These are phyloP conservation scores for Fremontodendron californicum DNA, from an alignment of 345 rosid genomes.

Conservation along the genomic window DNA sequence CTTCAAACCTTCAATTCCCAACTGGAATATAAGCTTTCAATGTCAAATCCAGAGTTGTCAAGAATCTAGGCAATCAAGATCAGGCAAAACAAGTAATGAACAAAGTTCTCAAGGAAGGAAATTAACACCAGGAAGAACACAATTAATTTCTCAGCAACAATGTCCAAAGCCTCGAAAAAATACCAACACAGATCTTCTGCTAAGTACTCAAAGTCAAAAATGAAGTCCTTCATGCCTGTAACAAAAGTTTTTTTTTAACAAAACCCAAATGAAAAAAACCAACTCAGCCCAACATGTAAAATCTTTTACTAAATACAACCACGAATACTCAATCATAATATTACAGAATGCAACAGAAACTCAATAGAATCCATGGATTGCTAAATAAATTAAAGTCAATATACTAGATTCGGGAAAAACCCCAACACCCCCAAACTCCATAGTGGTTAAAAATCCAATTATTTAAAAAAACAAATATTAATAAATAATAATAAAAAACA, in stretches of 20 bases:
- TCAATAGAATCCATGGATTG: neutral
- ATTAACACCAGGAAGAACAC: conserved; percentile 19
- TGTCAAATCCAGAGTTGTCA: neutral
- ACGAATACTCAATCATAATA: neutral
- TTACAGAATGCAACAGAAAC: neutral
- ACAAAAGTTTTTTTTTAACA: neutral
- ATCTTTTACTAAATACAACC: neutral
- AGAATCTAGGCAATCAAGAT: conserved; percentile 24
- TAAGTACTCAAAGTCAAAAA: conserved; percentile 28
- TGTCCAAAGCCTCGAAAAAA: conserved; percentile 23
- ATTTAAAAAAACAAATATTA: too few relatives aligned
- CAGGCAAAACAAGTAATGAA: conserved; percentile 18
- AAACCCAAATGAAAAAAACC: conserved; percentile 18
- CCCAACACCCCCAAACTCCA: neutral
- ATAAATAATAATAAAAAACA: too few relatives aligned
- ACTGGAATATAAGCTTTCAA: neutral
- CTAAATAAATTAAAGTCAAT: neutral
- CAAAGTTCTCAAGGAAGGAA: conserved; percentile 21
- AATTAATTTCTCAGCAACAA: conserved; percentile 24
- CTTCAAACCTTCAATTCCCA: neutral
- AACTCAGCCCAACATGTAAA: neutral
- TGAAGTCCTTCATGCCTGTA: conserved; percentile 32
- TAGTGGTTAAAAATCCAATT: neutral
- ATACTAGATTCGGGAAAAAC: neutral
- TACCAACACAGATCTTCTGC: conserved; percentile 33